Percentiles rank a stretch among this genome's conserved stretches.
Evolutionary conservation across 2,329 filamentous ascomycete genomes (phyloP).

Genomic region (Penicillium vulpinum): DNA sequence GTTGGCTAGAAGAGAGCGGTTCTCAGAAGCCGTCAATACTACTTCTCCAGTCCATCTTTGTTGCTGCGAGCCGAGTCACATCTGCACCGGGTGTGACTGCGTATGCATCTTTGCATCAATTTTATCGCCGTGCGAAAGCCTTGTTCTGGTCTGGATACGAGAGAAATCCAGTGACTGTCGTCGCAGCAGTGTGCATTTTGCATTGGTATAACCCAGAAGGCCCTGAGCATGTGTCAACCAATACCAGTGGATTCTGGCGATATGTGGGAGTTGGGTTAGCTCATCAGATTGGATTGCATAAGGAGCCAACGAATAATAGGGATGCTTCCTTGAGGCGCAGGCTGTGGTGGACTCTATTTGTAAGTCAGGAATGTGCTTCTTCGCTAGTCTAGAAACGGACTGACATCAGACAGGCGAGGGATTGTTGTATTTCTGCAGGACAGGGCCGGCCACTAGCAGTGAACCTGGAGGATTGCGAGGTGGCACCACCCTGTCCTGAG

Average conservation of each 20-base stretch:
- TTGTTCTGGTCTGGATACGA: slow-evolving; percentile 37
- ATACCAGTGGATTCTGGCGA: slow-evolving; percentile 49
- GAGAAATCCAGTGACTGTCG: slow-evolving; percentile 33
- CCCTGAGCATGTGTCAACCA: slow-evolving; percentile 40
- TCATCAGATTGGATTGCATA: slow-evolving; percentile 48
- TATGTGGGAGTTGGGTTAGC: slow-evolving; percentile 45
- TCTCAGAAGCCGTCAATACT: slow-evolving; percentile 30
- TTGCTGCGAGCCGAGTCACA: slow-evolving; percentile 45
- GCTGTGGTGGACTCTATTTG: slow-evolving; percentile 48
- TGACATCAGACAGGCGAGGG: slow-evolving; percentile 30
- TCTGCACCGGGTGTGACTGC: slow-evolving; percentile 32
- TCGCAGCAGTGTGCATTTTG: slow-evolving; percentile 34
- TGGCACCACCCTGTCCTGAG: slow-evolving; percentile 35
- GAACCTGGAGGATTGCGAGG: slow-evolving; percentile 41
- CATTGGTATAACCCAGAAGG: slow-evolving; percentile 40
- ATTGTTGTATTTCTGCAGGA: slow-evolving; percentile 45
- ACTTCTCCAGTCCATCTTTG: slow-evolving; percentile 42
- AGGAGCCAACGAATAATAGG: slow-evolving; percentile 38
- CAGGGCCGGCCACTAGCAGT: slow-evolving; percentile 45
- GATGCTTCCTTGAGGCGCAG: slow-evolving; percentile 41
- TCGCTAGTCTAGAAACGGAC: not conserved
- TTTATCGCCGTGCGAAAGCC: slow-evolving; percentile 36
- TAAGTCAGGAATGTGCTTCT: slow-evolving; percentile 21
- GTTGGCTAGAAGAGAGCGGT: slow-evolving; percentile 31
- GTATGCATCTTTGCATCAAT: slow-evolving; percentile 32